Percentiles rank a stretch among this genome's conserved stretches.
phyloP scores from a whole-genome alignment of 192 early-diverging fungal species.

The Allomyces macrogynus region DNA sequence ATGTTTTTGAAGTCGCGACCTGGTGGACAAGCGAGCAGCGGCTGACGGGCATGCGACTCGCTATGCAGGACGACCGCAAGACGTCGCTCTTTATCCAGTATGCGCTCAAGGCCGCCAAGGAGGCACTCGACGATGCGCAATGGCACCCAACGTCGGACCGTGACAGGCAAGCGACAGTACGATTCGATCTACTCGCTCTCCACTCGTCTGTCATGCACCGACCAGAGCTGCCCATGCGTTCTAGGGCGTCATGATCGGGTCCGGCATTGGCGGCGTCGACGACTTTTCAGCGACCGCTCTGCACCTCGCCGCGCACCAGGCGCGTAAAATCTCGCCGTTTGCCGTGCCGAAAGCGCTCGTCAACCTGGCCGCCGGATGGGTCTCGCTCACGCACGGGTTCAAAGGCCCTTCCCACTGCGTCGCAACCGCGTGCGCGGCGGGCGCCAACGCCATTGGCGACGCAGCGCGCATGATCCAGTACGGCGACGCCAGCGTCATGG shows the following conservation, averaged over 20 bases:
- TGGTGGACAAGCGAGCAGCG: background rate
- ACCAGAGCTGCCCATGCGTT: background rate
- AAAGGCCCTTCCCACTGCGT: conserved; percentile 81
- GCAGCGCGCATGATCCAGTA: conserved; percentile 79
- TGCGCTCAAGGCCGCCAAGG: conserved; percentile 55
- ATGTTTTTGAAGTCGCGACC: background rate
- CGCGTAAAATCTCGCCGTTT: conserved; percentile 62
- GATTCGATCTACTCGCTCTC: background rate
- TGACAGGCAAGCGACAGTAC: conserved; percentile 43
- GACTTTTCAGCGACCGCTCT: conserved; percentile 20
- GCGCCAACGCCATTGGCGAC: conserved; percentile 85
- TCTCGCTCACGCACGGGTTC: conserved; percentile 72
- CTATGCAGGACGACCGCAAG: conserved; percentile 41
- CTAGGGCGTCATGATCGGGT: conserved; percentile 83
- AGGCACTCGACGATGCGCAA: conserved; percentile 65
- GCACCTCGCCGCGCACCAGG: conserved; percentile 24
- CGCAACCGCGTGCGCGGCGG: conserved; percentile 88
- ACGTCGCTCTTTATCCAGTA: conserved; percentile 76
- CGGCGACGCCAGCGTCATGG: conserved; percentile 88
- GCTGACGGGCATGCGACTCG: background rate
- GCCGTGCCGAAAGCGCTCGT: conserved; percentile 77
- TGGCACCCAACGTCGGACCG: conserved; percentile 35
- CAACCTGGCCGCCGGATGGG: conserved; percentile 88
- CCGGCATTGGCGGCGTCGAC: conserved; percentile 79
- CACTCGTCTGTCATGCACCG: background rate